Base-by-base conservation (phyloP, 2,329 filamentous ascomycete genomes). In the Fusarium metavorans region DNA sequence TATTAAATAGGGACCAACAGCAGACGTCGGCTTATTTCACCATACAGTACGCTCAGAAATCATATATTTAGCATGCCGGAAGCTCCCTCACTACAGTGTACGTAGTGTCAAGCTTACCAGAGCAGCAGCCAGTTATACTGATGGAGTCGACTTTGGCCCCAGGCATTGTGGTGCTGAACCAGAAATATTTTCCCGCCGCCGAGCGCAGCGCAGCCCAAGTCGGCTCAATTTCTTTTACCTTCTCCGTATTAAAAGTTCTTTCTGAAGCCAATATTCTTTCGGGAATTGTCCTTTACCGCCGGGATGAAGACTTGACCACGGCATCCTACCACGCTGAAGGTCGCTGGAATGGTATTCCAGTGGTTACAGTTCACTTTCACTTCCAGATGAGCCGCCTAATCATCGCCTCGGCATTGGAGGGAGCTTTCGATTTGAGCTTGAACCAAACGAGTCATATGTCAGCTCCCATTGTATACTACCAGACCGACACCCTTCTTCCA, bases 151-250 rank as follows among this genome's bases (percentile, higher is more conserved):
- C 58, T 27, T 61, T 61, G 11, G 58, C 58, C 58, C 9, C 8
- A n/a, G 58, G 58, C 39, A 61, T 61, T 61, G 58, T 61, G 25
- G 39, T 61, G 58, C 58, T 61, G 34, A 61, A 61, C 43, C 18
- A 8, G 58, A 61, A 45, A 23, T 61, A 61, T 32, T 61, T 61
- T 43, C 58, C 58, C 8, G 58, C 58, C 6, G 58, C 30, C 11
- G 58, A 61, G 16, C 58, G 39, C 10, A 61, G 58, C 13, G 58
- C 58, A 45, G 58, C 58, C 48, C 58, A 61, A 61, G 58, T 61
- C 58, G 58, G 58, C 34, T 61, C 58, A 61, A 61, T 39, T 48
- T 61, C 58, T 11, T 61, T 61, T 25, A 61, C 58, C 30, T 34
- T 61, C 16, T 61, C 58, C 2, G 39, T 61, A 10, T 61, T 61